A percentile compares a stretch with the other conserved stretches of the same genome.
Conservation (phyloP, 1,284 basidiomycete genomes). For the Ceratobasidium theobromae region DNA sequence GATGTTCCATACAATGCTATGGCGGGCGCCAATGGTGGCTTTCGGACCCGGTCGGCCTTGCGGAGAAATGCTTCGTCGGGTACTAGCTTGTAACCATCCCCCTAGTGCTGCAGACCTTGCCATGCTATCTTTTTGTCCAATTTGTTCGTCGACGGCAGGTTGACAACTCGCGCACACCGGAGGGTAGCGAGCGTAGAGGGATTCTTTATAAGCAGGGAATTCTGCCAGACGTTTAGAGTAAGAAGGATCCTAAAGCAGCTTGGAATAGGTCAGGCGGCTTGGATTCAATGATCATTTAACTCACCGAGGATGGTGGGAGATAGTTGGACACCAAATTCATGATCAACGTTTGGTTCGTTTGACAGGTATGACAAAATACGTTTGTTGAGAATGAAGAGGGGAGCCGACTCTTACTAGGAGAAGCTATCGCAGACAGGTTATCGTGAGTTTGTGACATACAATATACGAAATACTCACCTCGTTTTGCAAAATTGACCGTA, state of each 20-base stretch:
- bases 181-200: conserved; percentile 79
- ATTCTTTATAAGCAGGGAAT: conserved; percentile 70
- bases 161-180: conserved; percentile 76
- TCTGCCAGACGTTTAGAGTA: conserved; percentile 61
- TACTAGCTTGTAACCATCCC: conserved; percentile 60
- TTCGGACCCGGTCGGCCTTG: conserved; percentile 41
- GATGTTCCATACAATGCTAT: conserved; percentile 60
- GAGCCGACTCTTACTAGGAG: conserved; percentile 64
- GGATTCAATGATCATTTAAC: neutral
- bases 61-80: conserved; percentile 8
- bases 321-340: conserved; percentile 86
- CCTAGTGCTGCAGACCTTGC: conserved; percentile 77
- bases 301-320: conserved; percentile 52
- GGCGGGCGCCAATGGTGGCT: conserved; percentile 38
- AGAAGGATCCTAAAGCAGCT: conserved; percentile 60
- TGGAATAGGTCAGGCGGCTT: conserved; percentile 5
- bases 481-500: conserved; percentile 64
- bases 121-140: conserved; percentile 74
- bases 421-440: conserved; percentile 48
- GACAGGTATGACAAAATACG: conserved; percentile 81
- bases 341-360: conserved; percentile 86
- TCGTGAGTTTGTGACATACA: neutral
- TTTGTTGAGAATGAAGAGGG: conserved; percentile 54
- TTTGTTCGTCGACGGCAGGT: conserved; percentile 76
- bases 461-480: conserved; percentile 62